Evolutionary conservation across 2,329 filamentous ascomycete species (phyloP), one percentile per base, ranked within the genome.

Genomic region (Alternaria triticimaculans): DNA sequence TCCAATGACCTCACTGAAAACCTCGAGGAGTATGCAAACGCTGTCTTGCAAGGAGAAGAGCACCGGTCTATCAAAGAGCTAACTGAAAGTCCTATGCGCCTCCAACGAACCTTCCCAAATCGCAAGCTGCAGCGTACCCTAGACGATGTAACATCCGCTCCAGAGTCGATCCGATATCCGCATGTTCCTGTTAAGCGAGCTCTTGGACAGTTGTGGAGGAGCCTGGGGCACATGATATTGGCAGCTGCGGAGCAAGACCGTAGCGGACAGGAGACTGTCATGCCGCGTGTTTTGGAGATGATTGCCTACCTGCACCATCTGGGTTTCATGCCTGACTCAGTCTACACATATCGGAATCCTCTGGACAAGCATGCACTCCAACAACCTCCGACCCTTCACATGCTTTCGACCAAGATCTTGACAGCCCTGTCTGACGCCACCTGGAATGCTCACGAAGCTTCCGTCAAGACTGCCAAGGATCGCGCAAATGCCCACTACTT

Each of bases 341-440:
- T 85, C 41, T 84, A 85, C 67, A 76, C 78, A 12, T 80, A 81
- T 53, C 72, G 71, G 10, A 75, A 80, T 1, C 69, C 73, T 12
- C 69, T 73, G 10, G 76, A 81, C 56, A 68, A 71, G 8, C 75
- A 74, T 59, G 80, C 79, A 10, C 74, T 83, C 6, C 82, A 80
- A 58, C 83, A 84, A 63, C 83, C 84, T 28, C 84, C 84, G 5
- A 81, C 82, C 6, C 76, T 86, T 4, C 81, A 84, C 57, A 71
- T 85, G 28, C 73, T 86, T 0, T 84, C 82, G 3, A 81, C 82
- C 5, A 79, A 81, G 18, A 86, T 86, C 33, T 70, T 86, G 25
- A 83, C 81, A 0, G 82, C 84, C 5, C 70, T 86, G 33, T 84
- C 84, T 5, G 84, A 86, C 72, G 84, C 84, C 4, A 81, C 81